Conservation (phyloP, 2,329 filamentous ascomycete genomes). For the Graphilbum fragrans region DNA sequence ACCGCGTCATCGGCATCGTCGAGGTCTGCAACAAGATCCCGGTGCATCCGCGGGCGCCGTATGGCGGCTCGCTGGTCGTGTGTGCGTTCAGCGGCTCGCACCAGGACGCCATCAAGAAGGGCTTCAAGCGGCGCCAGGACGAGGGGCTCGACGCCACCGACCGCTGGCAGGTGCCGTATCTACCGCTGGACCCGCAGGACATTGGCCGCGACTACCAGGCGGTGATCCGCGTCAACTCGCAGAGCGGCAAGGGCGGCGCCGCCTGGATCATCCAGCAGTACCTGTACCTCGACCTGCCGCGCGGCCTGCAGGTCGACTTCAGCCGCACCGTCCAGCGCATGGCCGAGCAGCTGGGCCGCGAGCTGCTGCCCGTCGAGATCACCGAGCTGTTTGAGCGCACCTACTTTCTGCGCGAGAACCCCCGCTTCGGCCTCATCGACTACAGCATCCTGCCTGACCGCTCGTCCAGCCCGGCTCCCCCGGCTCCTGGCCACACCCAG, state of each 20-base stretch:
- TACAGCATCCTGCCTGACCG: constrained; percentile 85
- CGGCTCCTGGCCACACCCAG: constrained; percentile 54
- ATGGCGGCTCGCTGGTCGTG: constrained; percentile 83
- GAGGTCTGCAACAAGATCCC: constrained; percentile 93
- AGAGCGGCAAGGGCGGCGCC: constrained; percentile 86
- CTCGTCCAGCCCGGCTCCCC: constrained; percentile 59
- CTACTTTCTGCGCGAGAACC: constrained; percentile 75
- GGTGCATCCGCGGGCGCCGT: constrained; percentile 78
- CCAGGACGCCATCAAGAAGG: constrained; percentile 95
- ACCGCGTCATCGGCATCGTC: constrained; percentile 73
- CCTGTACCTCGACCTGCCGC: constrained; percentile 82
- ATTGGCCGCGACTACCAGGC: constrained; percentile 97
- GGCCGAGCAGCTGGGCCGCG: constrained; percentile 70
- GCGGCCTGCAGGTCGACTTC: constrained; percentile 85
- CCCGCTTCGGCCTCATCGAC: constrained; percentile 77
- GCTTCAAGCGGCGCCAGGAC: constrained; percentile 59
- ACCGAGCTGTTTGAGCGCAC: constrained; percentile 76
- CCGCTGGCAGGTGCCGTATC: constrained; percentile 77
- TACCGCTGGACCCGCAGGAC: constrained; percentile 84
- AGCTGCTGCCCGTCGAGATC: constrained; percentile 76
- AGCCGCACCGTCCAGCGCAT: constrained; percentile 73
- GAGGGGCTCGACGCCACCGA: constrained; percentile 48
- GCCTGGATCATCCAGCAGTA: constrained; percentile 89
- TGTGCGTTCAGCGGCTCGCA: constrained; percentile 87
- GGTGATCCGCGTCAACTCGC: constrained; percentile 94